phyloP scores from a whole-genome alignment of 148 eudicot species.

The Persicaria maculosa region DNA sequence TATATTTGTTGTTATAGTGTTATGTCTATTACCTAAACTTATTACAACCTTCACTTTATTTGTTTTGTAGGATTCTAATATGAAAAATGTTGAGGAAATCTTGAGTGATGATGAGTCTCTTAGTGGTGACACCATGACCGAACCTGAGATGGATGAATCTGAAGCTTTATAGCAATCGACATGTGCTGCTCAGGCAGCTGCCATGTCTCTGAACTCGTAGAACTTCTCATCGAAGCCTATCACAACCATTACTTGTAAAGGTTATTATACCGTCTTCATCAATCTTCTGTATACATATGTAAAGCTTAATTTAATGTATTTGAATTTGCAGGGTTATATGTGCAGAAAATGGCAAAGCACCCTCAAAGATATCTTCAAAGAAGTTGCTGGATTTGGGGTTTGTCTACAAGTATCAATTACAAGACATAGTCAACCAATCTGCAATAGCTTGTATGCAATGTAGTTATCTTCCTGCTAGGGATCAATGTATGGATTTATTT shows the following conservation, averaged over 20 bases:
- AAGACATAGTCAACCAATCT: conserved; percentile 38
- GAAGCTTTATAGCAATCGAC: not conserved
- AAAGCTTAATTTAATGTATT: not conserved
- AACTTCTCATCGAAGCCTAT: conserved; percentile 28
- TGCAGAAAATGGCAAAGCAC: conserved; percentile 26
- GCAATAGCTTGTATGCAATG: conserved; percentile 26
- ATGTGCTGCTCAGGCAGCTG: conserved; percentile 24
- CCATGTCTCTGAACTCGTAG: conserved; percentile 20
- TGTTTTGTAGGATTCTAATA: no score
- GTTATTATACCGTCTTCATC: conserved; percentile 17
- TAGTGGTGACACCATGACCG: no score
- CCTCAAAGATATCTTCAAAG: conserved; percentile 53
- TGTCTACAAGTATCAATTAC: conserved; percentile 29
- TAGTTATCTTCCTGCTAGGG: conserved; percentile 30
- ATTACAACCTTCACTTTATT: no score
- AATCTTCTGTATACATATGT: not conserved
- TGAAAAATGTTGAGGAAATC: no score
- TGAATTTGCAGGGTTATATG: conserved; percentile 20
- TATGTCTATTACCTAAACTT: no score
- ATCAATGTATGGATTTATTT: no score
- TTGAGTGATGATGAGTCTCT: no score
- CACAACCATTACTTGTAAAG: conserved; percentile 24
- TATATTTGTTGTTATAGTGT: no score
- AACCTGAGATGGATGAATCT: no score
- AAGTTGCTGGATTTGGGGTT: conserved; percentile 68